Evolutionary conservation across 2,329 filamentous ascomycete species (phyloP), one percentile per base, ranked within the genome.

Genomic region (Botryotinia narcissicola): DNA sequence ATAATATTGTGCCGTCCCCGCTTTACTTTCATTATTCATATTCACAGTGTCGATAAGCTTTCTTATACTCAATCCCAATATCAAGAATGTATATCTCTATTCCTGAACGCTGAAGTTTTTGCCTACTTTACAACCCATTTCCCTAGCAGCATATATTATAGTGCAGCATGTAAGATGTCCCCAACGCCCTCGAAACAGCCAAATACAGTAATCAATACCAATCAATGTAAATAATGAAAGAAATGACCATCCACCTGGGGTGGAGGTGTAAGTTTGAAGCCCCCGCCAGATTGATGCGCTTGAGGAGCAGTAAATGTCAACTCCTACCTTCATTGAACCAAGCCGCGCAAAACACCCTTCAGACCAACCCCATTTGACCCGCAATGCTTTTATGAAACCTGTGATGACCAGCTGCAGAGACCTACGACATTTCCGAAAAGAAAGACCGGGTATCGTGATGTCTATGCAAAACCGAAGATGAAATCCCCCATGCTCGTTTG

Each of bases 401-500:
- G 75, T 76, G 76, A 76, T 76, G 73, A 74, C 77, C 77, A 78
- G 76, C 70, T 66, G 74, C 64, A 75, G 68, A 75, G 75, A 73
- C 75, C 72, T 74, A 70, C 75, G 72, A 75, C 74, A 74, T 77
- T 75, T 76, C 75, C 74, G 75, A 76, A 78, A 78, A 77, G 74
- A 75, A 57, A 78, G 74, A 78, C 77, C 75, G 79, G 79, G 79
- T 80, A 81, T 80, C 80, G 78, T 76, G 79, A 71, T 75, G 76
- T 80, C 77, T 80, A 80, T 80, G 78, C 76, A 79, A 79, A 80
- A 80, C 78, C 77, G 77, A 78, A 78, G 72, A 77, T 76, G 64
- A 78, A 76, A 78, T 75, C 69, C 75, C 70, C 75, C 75, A 74
- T 76, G 74, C 77, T 71, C 74, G 51, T 74, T 73, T 72, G 72